These are phyloP conservation scores for Suillus paluster DNA, from an alignment of 768 basidiomycete genomes.

Conservation along the genomic window DNA sequence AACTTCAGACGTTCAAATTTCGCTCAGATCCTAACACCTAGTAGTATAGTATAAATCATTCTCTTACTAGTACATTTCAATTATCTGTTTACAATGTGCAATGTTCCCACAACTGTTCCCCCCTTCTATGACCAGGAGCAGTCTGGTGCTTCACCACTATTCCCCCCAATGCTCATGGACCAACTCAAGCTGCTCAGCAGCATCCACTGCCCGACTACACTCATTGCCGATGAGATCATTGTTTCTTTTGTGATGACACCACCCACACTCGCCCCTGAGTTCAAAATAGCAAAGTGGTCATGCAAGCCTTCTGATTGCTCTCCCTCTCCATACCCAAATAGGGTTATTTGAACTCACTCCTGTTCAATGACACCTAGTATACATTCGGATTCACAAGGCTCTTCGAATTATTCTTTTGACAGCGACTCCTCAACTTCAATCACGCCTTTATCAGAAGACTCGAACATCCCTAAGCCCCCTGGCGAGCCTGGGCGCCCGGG, in stretches of 20 bases:
- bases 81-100: conserved; percentile 1
- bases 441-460: conserved; percentile 8
- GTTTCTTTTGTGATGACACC: background rate
- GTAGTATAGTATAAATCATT: no score
- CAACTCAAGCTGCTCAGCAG: background rate
- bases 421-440: background rate
- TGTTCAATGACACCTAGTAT: no score
- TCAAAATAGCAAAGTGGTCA: no score
- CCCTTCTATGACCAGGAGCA: conserved; percentile 6
- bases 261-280: no score
- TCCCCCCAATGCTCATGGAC: background rate
- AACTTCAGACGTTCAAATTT: no score
- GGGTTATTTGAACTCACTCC: background rate
- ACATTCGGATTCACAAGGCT: no score
- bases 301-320: no score
- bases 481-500: conserved; percentile 28
- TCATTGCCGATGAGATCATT: conserved; percentile 7
- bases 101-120: background rate
- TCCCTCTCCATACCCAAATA: conserved; percentile 1
- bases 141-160: background rate
- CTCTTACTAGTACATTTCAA: background rate
- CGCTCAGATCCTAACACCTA: no score
- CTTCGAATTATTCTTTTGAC: no score
- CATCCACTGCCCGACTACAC: background rate
- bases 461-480: conserved; percentile 29